Conservation (phyloP, 345 rosid genomes). For the Populus nigra region DNA sequence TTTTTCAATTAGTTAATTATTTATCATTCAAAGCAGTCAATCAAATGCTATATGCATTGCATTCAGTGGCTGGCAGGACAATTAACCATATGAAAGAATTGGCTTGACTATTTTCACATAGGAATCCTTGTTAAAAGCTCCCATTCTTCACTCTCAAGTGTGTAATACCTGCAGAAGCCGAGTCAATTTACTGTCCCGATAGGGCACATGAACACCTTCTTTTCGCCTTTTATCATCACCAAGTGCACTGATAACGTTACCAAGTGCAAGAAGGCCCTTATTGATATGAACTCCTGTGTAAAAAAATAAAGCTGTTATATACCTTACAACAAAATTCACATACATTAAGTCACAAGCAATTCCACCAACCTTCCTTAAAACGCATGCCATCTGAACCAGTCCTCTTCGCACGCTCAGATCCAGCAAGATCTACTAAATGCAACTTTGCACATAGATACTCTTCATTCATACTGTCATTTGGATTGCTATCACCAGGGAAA, state of each 20-base stretch:
- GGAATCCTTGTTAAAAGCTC: neutral
- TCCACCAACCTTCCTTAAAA: slow-evolving; percentile 84
- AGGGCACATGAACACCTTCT: slow-evolving; percentile 91
- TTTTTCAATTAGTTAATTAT: neutral
- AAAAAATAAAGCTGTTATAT: slow-evolving; percentile 21
- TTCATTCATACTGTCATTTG: slow-evolving; percentile 63
- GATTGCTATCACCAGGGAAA: slow-evolving; percentile 49
- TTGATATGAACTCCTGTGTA: slow-evolving; percentile 91
- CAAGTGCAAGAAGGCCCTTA: slow-evolving; percentile 97
- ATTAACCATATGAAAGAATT: neutral
- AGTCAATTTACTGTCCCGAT: slow-evolving; percentile 97
- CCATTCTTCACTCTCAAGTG: neutral
- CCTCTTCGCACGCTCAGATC: slow-evolving; percentile 97
- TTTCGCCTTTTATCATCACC: slow-evolving; percentile 98
- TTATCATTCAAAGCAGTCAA: neutral
- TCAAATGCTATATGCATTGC: neutral
- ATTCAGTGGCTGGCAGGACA: neutral
- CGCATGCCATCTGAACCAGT: slow-evolving; percentile 97
- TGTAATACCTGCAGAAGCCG: slow-evolving; percentile 83
- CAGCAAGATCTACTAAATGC: slow-evolving; percentile 99
- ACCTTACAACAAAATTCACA: slow-evolving; percentile 19
- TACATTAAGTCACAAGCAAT: neutral
- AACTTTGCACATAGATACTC: slow-evolving; percentile 96
- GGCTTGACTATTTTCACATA: neutral
- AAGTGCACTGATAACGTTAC: slow-evolving; percentile 96